Base-by-base conservation (phyloP, 495 filamentous ascomycete species). In the Annulohypoxylon bovei region DNA sequence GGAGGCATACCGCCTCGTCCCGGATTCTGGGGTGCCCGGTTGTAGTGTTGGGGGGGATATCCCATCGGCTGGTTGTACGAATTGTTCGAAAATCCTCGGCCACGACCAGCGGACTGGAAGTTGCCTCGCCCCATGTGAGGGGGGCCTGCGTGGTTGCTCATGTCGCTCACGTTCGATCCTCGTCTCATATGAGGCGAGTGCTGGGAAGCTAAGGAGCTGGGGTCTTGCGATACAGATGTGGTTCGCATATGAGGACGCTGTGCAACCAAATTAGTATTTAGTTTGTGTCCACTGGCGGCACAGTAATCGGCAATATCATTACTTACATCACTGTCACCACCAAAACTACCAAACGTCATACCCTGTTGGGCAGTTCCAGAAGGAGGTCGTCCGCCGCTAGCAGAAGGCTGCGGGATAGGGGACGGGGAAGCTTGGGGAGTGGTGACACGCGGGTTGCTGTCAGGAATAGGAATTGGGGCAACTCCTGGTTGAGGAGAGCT, bases 341-440 rank as follows among this genome's bases (percentile, higher is more conserved):
- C 88, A 65, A 94, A 88, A 78, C 91, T 94, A 64, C 94, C 94
- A 82, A 97, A 97, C 70, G 87, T 93, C 59, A 92, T 75, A 71
- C 83, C 83, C 70, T 89, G 88, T 63, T 84, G 84, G 67, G 90
- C 88, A 70, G 91, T 85, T 47, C 86, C 86, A 9, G 92, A 91
- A 28, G 91, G 91, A 44, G 92, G 93, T 79, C 91, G 86, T 72
- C 93, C 93, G 74, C 93, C 93, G 79, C 93, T 96, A 37, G 91
- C 90, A 37, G 91, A 87, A 50, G 91, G 92, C 78, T 92, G 91
- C 18, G 94, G 94, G 57, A 98, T 98, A 5, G 94, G 94, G 20
- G 91, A 93, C 2, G 94, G 94, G 12, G 94, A 97, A 27, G 87
- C 86, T 62, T 89, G 88, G 5, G 92, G 92, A 42, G 90, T 92